These are phyloP conservation scores for Spathaspora boniae DNA, from an alignment of 805 yeast species.

Conservation along the genomic window DNA sequence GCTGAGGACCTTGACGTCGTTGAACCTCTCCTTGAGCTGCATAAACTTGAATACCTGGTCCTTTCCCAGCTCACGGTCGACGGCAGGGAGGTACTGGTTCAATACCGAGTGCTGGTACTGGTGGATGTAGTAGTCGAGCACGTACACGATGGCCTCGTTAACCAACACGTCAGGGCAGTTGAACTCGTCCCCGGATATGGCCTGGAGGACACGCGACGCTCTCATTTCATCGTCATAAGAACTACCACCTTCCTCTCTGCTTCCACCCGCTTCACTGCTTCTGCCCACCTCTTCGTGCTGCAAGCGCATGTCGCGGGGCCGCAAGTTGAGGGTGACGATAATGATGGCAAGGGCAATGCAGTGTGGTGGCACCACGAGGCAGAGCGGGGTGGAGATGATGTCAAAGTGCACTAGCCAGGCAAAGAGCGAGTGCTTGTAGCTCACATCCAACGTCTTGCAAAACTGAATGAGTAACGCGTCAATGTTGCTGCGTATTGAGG, in stretches of 20 bases:
- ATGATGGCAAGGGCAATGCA: constrained; percentile 68
- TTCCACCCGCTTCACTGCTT: constrained; percentile 11
- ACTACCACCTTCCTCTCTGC: too few species aligned
- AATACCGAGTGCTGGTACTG: constrained; percentile 50
- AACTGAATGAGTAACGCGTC: constrained; percentile 67
- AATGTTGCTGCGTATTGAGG: constrained; percentile 19
- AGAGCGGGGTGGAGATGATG: constrained; percentile 62
- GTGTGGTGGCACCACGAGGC: constrained; percentile 71
- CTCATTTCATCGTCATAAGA: constrained; percentile 9
- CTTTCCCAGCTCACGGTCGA: constrained; percentile 37
- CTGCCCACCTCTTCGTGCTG: constrained; percentile 18
- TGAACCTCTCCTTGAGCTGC: constrained; percentile 42
- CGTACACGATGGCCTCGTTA: constrained; percentile 52
- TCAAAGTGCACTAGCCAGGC: constrained; percentile 82
- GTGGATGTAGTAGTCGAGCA: constrained; percentile 60
- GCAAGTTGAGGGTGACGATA: constrained; percentile 54
- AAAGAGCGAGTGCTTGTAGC: constrained; percentile 46
- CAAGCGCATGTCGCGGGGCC: constrained; percentile 27
- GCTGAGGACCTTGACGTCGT: constrained; percentile 33
- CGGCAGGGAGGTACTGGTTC: constrained; percentile 38
- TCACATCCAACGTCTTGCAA: constrained; percentile 46
- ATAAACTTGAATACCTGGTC: constrained; percentile 45
- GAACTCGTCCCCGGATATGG: constrained; percentile 35
- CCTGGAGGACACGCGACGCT: constrained; percentile 21
- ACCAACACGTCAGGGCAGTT: constrained; percentile 41